Conservation (phyloP, 1,284 basidiomycete genomes). For the Fomitopsis betulina region DNA sequence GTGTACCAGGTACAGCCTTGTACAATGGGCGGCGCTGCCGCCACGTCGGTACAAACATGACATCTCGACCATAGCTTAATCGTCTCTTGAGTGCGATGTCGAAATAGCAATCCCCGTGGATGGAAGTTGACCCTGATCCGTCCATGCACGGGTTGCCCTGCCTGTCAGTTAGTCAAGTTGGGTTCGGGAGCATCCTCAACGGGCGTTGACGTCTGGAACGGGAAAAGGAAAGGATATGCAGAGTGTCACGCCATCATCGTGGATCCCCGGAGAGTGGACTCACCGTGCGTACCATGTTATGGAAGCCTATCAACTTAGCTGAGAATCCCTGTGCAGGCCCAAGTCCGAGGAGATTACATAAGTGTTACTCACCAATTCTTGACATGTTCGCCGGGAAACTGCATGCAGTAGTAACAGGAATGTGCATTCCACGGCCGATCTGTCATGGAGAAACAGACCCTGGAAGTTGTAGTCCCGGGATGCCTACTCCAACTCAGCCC, state of each 20-base stretch:
- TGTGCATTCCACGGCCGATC: neutral
- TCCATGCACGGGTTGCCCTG: neutral
- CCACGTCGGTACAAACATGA: neutral
- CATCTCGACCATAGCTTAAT: neutral
- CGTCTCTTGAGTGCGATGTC: neutral
- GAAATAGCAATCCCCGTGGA: neutral
- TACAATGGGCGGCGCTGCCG: neutral
- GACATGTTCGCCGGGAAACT: neutral
- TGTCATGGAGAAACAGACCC: neutral
- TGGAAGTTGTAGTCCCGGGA: neutral
- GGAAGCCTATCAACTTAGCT: neutral
- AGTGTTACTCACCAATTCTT: neutral
- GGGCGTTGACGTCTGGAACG: neutral
- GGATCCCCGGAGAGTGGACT: neutral
- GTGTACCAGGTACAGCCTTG: neutral
- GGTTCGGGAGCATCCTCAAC: neutral
- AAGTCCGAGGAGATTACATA: neutral
- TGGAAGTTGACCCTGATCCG: neutral
- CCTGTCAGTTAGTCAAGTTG: neutral
- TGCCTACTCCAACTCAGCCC: neutral
- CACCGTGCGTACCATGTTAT: neutral
- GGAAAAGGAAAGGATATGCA: neutral
- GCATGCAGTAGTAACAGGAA: neutral
- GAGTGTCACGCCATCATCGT: neutral
- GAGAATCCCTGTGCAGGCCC: neutral